Evolutionary conservation across 176 grass and related monocot species (phyloP), one percentile per base, ranked within the genome.

Genomic region (Carex parvula): DNA sequence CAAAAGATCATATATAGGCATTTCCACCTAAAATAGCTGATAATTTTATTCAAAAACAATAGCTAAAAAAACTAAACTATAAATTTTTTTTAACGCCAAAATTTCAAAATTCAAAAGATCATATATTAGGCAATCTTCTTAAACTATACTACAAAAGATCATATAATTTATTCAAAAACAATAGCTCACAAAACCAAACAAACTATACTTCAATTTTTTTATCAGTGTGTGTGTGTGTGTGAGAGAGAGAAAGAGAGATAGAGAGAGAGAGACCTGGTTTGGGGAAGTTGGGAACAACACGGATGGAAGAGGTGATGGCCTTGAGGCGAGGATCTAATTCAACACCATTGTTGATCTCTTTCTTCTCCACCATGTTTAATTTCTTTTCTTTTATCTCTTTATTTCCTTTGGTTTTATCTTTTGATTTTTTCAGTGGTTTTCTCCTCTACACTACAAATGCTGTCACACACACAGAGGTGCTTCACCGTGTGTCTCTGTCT

Each of bases 221-320:
- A 50, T 2, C 10, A 39, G 37, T 39, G 42, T 44, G 44, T 48
- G 44, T 46, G 44, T 48, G 44, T 46, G 44, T 46, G 44, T 46
- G 44, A 2, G 44, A 20, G 57, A 22, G 18, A 78, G 32, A 46
- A 5, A 70, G 48, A 73, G 37, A 81, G 60, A 71, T 33, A 35
- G 18, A 79, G 18, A 81, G 15, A 64, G 48, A 52, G 62, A 62
- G 64, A 98, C 95, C 95, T 93, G 83, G 92, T 85, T 95, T 94
- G 52, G 95, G 95, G 88, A 98, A 98, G 87, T 99, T 81, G 7
- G 96, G 96, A 48, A 99, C 93, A 76, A 99, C 96, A 72, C 96
- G 89, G 83, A 99, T 95, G 85, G 91, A 84, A 73, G 90, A 85
- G 74, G 87, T 92, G 41, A 99, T 99, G 77, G 77, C 88, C 71